Percentiles rank a stretch among this genome's conserved stretches.
Conservation (phyloP, 495 filamentous ascomycete species). For the Schizothecium vesticola region DNA sequence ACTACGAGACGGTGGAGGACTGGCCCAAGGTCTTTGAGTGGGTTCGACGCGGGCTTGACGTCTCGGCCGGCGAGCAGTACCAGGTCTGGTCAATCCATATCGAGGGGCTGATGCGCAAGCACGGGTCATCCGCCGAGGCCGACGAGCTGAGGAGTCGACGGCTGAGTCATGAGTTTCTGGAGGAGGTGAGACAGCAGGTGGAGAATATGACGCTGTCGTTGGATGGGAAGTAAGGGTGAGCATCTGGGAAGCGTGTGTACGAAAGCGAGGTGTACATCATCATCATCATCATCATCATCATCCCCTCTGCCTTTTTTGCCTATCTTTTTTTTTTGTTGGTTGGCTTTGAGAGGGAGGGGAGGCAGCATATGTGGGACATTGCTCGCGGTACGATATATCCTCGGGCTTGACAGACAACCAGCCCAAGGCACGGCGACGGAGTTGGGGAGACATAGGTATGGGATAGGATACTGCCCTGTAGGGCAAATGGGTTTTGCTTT, state of each 20-base stretch:
- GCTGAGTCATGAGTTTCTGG: slow-evolving; percentile 20
- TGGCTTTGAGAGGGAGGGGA: background rate
- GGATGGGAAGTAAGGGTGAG: slow-evolving; percentile 5
- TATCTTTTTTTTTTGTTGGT: background rate
- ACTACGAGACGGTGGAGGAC: slow-evolving; percentile 20
- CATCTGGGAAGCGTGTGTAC: background rate
- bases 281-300: background rate
- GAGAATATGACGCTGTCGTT: slow-evolving; percentile 14
- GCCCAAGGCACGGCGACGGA: background rate
- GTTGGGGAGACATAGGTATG: background rate
- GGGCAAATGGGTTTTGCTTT: background rate
- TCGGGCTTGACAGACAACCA: background rate
- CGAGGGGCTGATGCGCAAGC: slow-evolving; percentile 23
- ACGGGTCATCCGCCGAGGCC: slow-evolving; percentile 19
- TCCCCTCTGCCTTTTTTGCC: background rate
- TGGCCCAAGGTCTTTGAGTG: slow-evolving; percentile 22
- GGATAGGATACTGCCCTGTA: no score
- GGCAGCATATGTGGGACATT: background rate
- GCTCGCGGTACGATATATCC: background rate
- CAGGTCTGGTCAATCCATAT: slow-evolving; percentile 26
- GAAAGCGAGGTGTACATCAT: background rate
- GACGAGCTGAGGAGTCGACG: slow-evolving; percentile 18
- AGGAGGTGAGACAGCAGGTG: slow-evolving; percentile 19
- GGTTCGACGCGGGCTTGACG: slow-evolving; percentile 15
- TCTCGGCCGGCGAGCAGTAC: slow-evolving; percentile 26